Evolutionary conservation across 495 filamentous ascomycete genomes (phyloP).

Genomic region (Aspergillus funiculosus): DNA sequence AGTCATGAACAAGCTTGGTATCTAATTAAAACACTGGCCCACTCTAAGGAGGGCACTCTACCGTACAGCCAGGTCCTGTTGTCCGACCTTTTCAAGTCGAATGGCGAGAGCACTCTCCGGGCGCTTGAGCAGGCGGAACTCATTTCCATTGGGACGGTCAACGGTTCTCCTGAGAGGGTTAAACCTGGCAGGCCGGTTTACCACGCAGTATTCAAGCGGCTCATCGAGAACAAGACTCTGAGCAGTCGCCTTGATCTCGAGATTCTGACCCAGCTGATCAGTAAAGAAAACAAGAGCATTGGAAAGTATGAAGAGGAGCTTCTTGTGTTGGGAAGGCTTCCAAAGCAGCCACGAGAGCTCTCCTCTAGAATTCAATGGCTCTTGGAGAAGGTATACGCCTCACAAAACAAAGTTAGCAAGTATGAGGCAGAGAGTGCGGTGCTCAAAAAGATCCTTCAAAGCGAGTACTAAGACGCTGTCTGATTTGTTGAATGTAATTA

Average conservation of each 20-base stretch:
- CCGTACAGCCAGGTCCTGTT: conserved; percentile 81
- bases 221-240: conserved; percentile 68
- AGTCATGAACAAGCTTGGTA: conserved; percentile 83
- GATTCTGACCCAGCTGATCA: conserved; percentile 58
- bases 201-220: conserved; percentile 66
- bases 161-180: conserved; percentile 71
- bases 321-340: conserved; percentile 54
- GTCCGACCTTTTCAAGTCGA: conserved; percentile 59
- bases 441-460: conserved; percentile 56
- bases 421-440: conserved; percentile 66
- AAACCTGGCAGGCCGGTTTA: conserved; percentile 84
- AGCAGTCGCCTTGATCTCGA: conserved; percentile 68
- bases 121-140: conserved; percentile 83
- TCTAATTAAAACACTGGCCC: conserved; percentile 67
- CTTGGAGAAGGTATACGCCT: conserved; percentile 58
- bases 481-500: no score
- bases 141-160: conserved; percentile 64
- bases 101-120: conserved; percentile 67
- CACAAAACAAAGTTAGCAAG: conserved; percentile 68
- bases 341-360: conserved; percentile 58
- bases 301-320: conserved; percentile 78
- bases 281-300: conserved; percentile 67
- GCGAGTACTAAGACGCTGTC: conserved; percentile 27
- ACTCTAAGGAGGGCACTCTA: conserved; percentile 46
- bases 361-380: conserved; percentile 61